Percentiles rank a stretch among this genome's conserved stretches.
Conservation (phyloP, 768 basidiomycete genomes). For the Russula compacta region DNA sequence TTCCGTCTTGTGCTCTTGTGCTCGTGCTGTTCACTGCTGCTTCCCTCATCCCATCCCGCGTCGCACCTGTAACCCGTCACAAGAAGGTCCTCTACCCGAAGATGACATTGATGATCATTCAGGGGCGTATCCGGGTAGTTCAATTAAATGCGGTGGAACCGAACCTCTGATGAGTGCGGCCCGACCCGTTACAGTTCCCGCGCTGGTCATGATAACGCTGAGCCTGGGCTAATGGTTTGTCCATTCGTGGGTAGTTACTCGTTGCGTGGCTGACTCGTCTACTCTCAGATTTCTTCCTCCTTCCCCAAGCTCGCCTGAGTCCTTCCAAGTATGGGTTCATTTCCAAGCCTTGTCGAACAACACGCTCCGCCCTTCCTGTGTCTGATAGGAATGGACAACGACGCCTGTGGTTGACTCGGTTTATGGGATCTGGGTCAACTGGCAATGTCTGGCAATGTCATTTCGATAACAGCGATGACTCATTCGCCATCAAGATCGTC, state of each 20-base stretch:
- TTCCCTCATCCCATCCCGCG: too few species aligned
- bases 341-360: background rate
- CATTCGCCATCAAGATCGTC: background rate
- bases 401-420: background rate
- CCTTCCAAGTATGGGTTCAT: background rate
- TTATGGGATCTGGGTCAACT: background rate
- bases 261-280: background rate
- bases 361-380: background rate
- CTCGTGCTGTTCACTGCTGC: too few species aligned
- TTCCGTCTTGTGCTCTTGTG: too few species aligned
- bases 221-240: background rate
- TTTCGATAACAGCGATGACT: background rate
- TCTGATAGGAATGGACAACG: background rate
- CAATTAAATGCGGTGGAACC: rapidly evolving
- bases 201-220: background rate
- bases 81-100: background rate
- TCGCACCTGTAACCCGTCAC: too few species aligned
- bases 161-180: background rate
- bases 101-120: background rate
- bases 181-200: background rate
- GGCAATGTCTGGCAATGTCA: background rate
- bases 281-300: background rate
- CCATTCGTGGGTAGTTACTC: background rate
- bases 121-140: background rate
- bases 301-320: background rate